Base-by-base conservation (phyloP, 768 basidiomycete genomes). In the Guyanaporus albipodus region DNA sequence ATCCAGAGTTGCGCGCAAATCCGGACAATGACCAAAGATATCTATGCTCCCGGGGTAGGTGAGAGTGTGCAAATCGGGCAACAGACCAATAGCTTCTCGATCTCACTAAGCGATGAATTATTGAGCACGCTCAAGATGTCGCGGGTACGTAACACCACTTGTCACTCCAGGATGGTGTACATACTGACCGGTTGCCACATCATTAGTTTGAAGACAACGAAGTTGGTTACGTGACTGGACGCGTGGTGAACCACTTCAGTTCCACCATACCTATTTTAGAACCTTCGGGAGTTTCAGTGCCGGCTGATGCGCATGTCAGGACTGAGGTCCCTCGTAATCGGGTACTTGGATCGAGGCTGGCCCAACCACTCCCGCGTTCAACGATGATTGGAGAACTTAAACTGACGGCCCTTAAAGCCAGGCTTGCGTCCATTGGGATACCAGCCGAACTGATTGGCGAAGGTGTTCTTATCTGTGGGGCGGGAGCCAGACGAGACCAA, bases 301-400 rank as follows among this genome's bases (percentile, higher is more conserved):
- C 54, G 0, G 50, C 63, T 17, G 59, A 67, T 18, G 44, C 53
- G 19, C 53, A 61, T 38, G 18, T 51, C 46, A 22, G 53, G 45
- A 46, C 58, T 4, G 57, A 68, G 11, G 50, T 56, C 10, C 52
- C 62, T 28, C 55, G 63, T 33, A 68, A 69, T 18, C 78, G 71
- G 17, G 70, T 73, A 27, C 74, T 88, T 18, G 87, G 85, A 15
- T 76, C 82, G n/a, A 79, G 87, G 24, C 76, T 82, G 14, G 71
- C 78, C 17, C 74, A 79, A 9, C 70, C 79, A 3, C 73, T 97
- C 3, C 91, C 92, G 1, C 80, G 83, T 49, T 94, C 95, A 0
- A 89, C 94, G 7, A 95, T 97, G 85, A 96, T 99, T 46, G 96
- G 96, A 41, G 96, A 98, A 60, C 79, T 99, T 33, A 93, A 96